Conservation (phyloP, 768 basidiomycete genomes). For the Hygrophorus pudorinus region DNA sequence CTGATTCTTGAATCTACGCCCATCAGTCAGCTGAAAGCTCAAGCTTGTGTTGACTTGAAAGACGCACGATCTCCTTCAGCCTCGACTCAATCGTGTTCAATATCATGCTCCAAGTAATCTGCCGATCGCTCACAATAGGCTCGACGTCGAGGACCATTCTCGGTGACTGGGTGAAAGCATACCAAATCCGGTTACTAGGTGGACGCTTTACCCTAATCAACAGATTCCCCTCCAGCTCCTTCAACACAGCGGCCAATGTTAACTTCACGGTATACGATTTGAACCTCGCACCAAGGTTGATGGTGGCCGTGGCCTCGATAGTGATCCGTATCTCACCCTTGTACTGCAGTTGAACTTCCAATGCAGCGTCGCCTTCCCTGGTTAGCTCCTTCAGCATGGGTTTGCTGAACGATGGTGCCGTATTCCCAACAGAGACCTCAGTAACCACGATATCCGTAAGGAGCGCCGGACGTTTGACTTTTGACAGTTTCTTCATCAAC, state of each 20-base stretch:
- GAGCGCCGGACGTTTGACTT: conserved; percentile 83
- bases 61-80: conserved; percentile 75
- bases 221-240: conserved; percentile 86
- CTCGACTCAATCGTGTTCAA: conserved; percentile 81
- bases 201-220: conserved; percentile 88
- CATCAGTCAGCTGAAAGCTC: conserved; percentile 1
- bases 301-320: conserved; percentile 80
- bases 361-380: conserved; percentile 82
- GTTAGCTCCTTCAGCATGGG: conserved; percentile 98
- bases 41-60: not conserved
- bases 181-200: conserved; percentile 94
- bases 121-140: conserved; percentile 89
- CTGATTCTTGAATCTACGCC: conserved; percentile 78
- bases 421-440: conserved; percentile 82
- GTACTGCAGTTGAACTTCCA: conserved; percentile 79
- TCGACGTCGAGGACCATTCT: conserved; percentile 83
- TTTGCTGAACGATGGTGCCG: conserved; percentile 80
- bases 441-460: conserved; percentile 79
- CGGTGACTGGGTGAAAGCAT: conserved; percentile 85
- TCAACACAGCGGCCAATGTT: conserved; percentile 78
- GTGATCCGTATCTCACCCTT: conserved; percentile 87
- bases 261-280: conserved; percentile 87
- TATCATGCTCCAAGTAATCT: conserved; percentile 93
- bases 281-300: conserved; percentile 75
- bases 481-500: conserved; percentile 89